These are phyloP conservation scores for Lactarius akahatsu DNA, from an alignment of 768 basidiomycete genomes.

Conservation along the genomic window DNA sequence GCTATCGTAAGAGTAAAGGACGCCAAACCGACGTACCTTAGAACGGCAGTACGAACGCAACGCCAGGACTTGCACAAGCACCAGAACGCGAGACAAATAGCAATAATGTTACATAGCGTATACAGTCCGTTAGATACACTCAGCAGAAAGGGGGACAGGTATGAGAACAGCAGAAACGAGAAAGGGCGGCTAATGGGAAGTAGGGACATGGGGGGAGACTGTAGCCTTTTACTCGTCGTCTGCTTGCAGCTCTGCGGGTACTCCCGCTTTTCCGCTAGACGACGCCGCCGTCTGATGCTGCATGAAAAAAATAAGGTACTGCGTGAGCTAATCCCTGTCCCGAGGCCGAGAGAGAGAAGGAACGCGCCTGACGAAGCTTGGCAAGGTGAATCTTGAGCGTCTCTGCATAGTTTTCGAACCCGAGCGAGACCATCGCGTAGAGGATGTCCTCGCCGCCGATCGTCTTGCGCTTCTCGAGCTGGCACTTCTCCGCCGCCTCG, in stretches of 20 bases:
- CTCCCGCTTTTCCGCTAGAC: constrained; percentile 27
- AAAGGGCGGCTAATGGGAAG: background rate
- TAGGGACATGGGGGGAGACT: too few relatives aligned
- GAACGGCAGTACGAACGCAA: background rate
- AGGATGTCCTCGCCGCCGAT: constrained; percentile 97
- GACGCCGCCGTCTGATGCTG: constrained; percentile 29
- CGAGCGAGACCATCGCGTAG: constrained; percentile 88
- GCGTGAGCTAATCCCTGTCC: background rate
- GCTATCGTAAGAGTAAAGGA: background rate
- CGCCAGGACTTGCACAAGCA: background rate
- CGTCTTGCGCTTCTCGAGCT: constrained; percentile 95
- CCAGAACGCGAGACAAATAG: constrained; percentile 19
- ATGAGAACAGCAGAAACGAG: background rate
- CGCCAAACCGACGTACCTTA: background rate
- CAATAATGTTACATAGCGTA: constrained; percentile 27
- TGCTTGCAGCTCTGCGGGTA: constrained; percentile 16
- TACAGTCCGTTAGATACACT: constrained; percentile 25
- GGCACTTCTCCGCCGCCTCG: constrained; percentile 93
- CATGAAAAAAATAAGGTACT: background rate
- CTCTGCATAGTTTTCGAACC: constrained; percentile 94
- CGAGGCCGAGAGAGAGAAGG: too few relatives aligned
- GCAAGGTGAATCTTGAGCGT: constrained; percentile 90
- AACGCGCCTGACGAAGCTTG: constrained; percentile 75
- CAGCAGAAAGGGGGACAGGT: background rate
- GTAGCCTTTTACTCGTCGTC: constrained; percentile 24